A percentile compares a stretch with the other conserved stretches of the same genome.
These are phyloP conservation scores for Penicillium glabrum DNA, from an alignment of 2,329 filamentous ascomycete genomes.

Conservation along the genomic window DNA sequence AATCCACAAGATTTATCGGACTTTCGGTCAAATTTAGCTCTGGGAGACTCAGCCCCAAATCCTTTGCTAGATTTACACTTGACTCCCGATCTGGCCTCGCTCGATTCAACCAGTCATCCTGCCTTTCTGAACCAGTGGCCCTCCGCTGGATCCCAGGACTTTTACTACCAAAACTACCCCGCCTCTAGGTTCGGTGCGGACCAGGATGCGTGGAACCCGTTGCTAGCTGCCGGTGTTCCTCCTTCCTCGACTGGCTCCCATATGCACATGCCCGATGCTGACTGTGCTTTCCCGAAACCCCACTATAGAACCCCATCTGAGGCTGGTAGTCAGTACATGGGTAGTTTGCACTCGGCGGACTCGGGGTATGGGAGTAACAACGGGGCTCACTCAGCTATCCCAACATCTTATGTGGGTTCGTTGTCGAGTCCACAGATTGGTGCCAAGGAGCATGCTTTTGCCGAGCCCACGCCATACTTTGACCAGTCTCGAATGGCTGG, in stretches of 20 bases:
- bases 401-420: constrained; percentile 30
- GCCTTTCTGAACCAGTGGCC: constrained; percentile 24
- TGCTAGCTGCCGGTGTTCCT: constrained; percentile 30
- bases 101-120: constrained; percentile 17
- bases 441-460: constrained; percentile 23
- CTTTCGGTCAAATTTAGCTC: constrained; percentile 3
- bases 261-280: constrained; percentile 21
- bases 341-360: constrained; percentile 30
- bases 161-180: constrained; percentile 25
- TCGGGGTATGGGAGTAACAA: constrained; percentile 38
- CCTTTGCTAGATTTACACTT: constrained; percentile 28
- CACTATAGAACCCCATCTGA: constrained; percentile 33
- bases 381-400: constrained; percentile 28
- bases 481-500: constrained; percentile 15
- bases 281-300: constrained; percentile 23
- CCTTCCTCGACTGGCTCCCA: constrained; percentile 18
- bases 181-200: not conserved
- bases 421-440: constrained; percentile 27
- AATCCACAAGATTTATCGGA: constrained; percentile 8
- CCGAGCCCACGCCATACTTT: constrained; percentile 17
- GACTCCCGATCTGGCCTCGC: constrained; percentile 18
- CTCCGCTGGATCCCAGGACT: constrained; percentile 14
- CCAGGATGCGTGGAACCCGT: constrained; percentile 35
- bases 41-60: constrained; percentile 23
- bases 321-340: constrained; percentile 32